Percentiles rank a stretch among this genome's conserved stretches.
phyloP scores from a whole-genome alignment of 2,329 filamentous ascomycete genomes.

The Pochonia chlamydosporia region DNA sequence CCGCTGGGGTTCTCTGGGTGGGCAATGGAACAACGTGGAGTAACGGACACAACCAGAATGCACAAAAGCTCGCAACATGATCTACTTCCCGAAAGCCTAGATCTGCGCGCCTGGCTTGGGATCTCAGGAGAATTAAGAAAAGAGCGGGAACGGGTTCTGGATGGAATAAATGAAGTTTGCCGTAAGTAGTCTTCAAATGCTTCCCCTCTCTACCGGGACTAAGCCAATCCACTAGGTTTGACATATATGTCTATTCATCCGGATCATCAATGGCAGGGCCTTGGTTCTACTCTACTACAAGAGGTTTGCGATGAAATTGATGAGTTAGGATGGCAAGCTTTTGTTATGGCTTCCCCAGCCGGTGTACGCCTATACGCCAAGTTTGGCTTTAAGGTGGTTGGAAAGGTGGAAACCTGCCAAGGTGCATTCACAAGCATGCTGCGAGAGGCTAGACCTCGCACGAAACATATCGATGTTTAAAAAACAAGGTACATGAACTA shows the following conservation, averaged over 20 bases:
- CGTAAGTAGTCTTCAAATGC: background rate
- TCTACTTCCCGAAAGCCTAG: background rate
- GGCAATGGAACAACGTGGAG: background rate
- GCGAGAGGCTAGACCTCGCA: no score
- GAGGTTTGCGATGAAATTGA: conserved; percentile 1
- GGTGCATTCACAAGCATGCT: background rate
- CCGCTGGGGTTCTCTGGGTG: background rate
- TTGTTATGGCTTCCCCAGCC: conserved; percentile 5
- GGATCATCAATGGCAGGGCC: background rate
- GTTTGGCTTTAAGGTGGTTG: conserved; percentile 4
- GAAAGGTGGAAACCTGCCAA: background rate
- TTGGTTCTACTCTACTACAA: conserved; percentile 2
- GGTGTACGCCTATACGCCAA: conserved; percentile 4
- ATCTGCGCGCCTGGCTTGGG: background rate
- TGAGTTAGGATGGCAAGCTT: background rate
- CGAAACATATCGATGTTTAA: no score
- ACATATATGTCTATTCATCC: conserved; percentile 2
- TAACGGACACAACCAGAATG: background rate
- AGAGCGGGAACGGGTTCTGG: background rate
- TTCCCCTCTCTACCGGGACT: background rate
- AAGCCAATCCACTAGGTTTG: background rate
- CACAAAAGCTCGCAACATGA: background rate
- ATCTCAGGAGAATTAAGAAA: conserved; percentile 1
- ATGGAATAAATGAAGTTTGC: background rate
- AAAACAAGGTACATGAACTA: no score